Conservation (phyloP, 169 alveolate genomes). For the Babesia ovis region DNA sequence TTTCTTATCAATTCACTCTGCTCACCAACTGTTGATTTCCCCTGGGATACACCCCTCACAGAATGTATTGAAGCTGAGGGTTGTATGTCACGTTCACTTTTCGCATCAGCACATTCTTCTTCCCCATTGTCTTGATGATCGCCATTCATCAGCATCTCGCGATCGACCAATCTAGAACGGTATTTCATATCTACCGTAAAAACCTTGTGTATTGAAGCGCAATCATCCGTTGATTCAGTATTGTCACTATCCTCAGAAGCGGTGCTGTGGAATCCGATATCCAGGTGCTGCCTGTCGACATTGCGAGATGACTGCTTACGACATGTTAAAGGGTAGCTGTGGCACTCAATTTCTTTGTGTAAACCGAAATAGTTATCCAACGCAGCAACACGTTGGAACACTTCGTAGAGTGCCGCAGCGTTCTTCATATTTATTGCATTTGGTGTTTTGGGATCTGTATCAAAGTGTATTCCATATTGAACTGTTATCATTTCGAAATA, state of each 20-base stretch:
- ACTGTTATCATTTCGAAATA: not conserved
- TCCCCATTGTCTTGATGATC: not conserved
- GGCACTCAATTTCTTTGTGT: not conserved
- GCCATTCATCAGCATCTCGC: not conserved
- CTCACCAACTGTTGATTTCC: not conserved
- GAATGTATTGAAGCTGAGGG: not conserved
- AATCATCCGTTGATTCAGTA: not conserved
- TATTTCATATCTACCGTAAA: slow-evolving; percentile 12
- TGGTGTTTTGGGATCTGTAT: slow-evolving; percentile 5
- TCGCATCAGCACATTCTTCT: not conserved
- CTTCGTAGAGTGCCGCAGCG: slow-evolving; percentile 24
- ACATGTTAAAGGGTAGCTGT: not conserved
- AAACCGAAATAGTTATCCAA: slow-evolving; percentile 20
- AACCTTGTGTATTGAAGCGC: not conserved
- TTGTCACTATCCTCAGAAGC: not conserved
- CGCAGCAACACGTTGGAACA: slow-evolving; percentile 38
- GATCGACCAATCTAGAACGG: not conserved
- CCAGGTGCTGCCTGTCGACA: not conserved
- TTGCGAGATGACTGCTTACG: not conserved
- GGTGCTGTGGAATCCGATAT: not conserved
- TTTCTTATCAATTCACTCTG: not conserved
- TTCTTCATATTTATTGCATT: slow-evolving; percentile 4
- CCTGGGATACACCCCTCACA: not conserved
- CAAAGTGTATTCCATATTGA: not conserved
- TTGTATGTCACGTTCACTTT: not conserved